Evolutionary conservation across 257 asterid genomes (phyloP).

Genomic region (Datura wrightii): DNA sequence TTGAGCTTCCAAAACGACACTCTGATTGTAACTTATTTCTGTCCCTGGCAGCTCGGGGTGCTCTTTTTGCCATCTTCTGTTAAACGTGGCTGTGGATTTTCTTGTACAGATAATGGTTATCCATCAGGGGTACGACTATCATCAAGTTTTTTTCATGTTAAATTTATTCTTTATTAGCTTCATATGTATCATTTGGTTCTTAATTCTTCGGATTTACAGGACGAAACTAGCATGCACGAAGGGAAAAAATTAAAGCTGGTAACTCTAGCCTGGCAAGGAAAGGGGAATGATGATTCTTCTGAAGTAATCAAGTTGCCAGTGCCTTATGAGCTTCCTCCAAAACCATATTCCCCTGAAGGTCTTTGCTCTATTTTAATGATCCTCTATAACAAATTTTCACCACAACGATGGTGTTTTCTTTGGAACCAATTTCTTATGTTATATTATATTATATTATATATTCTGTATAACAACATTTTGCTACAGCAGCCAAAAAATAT

Average conservation of each 20-base stretch:
- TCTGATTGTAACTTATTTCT: slow-evolving; percentile 23
- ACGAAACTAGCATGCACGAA: slow-evolving; percentile 36
- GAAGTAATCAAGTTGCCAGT: slow-evolving; percentile 73
- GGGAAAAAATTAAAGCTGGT: slow-evolving; percentile 65
- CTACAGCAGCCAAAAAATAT: neutral
- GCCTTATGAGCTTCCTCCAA: slow-evolving; percentile 94
- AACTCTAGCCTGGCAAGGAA: slow-evolving; percentile 68
- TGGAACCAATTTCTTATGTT: neutral
- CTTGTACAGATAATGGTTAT: slow-evolving; percentile 65
- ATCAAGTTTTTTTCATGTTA: slow-evolving; percentile 3
- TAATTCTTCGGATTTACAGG: slow-evolving; percentile 42
- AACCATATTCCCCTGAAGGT: slow-evolving; percentile 76
- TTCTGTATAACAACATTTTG: neutral
- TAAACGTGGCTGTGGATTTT: slow-evolving; percentile 56
- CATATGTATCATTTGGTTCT: neutral
- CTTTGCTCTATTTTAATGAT: neutral
- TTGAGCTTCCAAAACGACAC: slow-evolving; percentile 27
- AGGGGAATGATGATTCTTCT: slow-evolving; percentile 41
- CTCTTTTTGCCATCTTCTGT: slow-evolving; percentile 71
- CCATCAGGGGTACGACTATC: slow-evolving; percentile 44
- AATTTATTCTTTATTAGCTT: neutral
- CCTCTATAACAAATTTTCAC: neutral
- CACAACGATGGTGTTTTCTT: neutral
- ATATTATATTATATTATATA: neutral
- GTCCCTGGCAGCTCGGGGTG: slow-evolving; percentile 75